Evolutionary conservation across 371 early-diverging fungal species (phyloP).

Genomic region (Neoconidiobolus thromboides): DNA sequence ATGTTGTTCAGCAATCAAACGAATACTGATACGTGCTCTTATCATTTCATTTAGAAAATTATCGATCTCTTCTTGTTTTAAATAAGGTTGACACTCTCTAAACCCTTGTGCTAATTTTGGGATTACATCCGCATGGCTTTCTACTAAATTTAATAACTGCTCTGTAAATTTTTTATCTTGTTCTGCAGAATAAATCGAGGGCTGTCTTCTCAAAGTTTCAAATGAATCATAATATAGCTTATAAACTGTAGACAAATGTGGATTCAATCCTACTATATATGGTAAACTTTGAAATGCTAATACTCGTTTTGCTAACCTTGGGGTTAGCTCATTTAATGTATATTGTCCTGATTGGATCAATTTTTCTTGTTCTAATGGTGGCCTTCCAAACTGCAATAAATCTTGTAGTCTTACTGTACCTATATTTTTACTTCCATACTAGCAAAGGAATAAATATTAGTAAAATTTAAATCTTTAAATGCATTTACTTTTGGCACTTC

Average conservation of each 20-base stretch:
- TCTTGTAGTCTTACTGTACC: slow-evolving; percentile 62
- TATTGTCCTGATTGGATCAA: slow-evolving; percentile 34
- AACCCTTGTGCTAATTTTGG: slow-evolving; percentile 70
- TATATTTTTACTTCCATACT: slow-evolving; percentile 37
- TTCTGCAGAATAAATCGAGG: slow-evolving; percentile 20
- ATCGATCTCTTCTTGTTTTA: slow-evolving; percentile 47
- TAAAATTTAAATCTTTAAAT: neutral
- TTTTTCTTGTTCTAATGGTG: slow-evolving; percentile 20
- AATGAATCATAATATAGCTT: slow-evolving; percentile 65
- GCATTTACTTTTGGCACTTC: slow-evolving; percentile 16
- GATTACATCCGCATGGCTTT: slow-evolving; percentile 61
- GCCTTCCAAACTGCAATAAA: slow-evolving; percentile 46
- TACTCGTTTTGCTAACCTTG: slow-evolving; percentile 60
- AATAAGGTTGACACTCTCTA: slow-evolving; percentile 72
- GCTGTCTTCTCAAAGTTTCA: slow-evolving; percentile 35
- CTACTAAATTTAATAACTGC: slow-evolving; percentile 45
- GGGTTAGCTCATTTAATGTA: slow-evolving; percentile 59
- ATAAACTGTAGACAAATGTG: slow-evolving; percentile 59
- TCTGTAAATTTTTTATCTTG: slow-evolving; percentile 34
- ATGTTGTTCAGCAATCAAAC: slow-evolving; percentile 84
- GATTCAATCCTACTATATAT: slow-evolving; percentile 82
- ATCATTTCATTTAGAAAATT: slow-evolving; percentile 79
- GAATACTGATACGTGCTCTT: slow-evolving; percentile 84
- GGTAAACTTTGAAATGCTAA: slow-evolving; percentile 67
- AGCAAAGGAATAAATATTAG: neutral